These are phyloP conservation scores for Umbellularia californica DNA, from an alignment of 164 flowering plant genomes.

Conservation along the genomic window DNA sequence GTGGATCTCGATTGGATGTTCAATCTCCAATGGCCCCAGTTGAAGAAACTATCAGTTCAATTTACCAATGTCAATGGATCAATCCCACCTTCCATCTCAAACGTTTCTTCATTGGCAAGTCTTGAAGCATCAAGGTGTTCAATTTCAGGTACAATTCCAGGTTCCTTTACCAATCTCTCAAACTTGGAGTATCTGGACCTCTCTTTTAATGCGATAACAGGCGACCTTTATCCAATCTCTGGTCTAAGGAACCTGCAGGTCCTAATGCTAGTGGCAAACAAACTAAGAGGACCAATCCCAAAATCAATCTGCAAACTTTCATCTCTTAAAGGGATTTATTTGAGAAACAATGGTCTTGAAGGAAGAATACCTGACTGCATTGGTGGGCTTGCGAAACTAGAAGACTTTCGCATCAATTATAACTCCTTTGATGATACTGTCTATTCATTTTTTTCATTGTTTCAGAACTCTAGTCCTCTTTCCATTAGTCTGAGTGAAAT, in stretches of 20 bases:
- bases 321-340: constrained; percentile 2
- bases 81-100: constrained; percentile 10
- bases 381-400: constrained; percentile 5
- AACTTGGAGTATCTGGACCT: constrained; percentile 11
- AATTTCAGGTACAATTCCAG: constrained; percentile 21
- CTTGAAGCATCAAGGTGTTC: neutral
- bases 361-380: constrained; percentile 23
- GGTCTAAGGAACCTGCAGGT: constrained; percentile 10
- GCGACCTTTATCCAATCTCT: constrained; percentile 13
- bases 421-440: constrained; percentile 13
- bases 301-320: constrained; percentile 18
- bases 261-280: constrained; percentile 7
- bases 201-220: constrained; percentile 14
- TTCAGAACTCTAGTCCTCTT: neutral
- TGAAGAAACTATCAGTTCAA: neutral
- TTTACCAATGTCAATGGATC: constrained; percentile 2
- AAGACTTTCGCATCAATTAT: neutral
- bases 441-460: constrained; percentile 3
- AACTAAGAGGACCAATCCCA: constrained; percentile 18
- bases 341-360: constrained; percentile 7
- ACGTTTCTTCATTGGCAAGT: constrained; percentile 5
- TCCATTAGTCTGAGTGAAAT: neutral
- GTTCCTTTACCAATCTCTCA: constrained; percentile 15
- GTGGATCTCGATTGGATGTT: constrained; percentile 15
- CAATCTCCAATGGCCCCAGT: neutral